These are phyloP conservation scores for Comarum palustre DNA, from an alignment of 306 rosid genomes.

Conservation along the genomic window DNA sequence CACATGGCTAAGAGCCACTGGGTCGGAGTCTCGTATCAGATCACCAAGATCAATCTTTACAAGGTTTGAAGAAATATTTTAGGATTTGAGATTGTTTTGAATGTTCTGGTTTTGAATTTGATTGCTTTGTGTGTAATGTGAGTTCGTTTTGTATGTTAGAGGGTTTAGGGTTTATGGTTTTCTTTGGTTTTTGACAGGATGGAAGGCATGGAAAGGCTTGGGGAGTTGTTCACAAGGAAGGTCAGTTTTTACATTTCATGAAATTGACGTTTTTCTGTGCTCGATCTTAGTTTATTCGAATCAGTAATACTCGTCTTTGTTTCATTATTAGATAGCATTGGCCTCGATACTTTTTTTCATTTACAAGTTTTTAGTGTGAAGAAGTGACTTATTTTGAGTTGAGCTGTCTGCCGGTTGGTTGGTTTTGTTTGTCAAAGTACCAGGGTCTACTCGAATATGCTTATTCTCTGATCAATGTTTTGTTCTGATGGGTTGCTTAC, in stretches of 20 bases:
- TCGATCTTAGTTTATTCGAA: no score
- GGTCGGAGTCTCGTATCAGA: conserved; percentile 73
- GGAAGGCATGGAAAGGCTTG: conserved; percentile 96
- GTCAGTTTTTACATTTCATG: conserved; percentile 30
- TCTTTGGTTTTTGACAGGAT: conserved; percentile 47
- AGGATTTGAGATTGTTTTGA: not conserved
- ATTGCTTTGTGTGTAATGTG: not conserved
- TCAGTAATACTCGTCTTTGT: not conserved
- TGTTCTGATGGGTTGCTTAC: not conserved
- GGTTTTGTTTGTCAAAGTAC: not conserved
- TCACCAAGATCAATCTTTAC: conserved; percentile 89
- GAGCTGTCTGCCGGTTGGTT: not conserved
- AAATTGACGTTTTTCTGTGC: not conserved
- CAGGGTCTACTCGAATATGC: not conserved
- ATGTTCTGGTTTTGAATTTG: not conserved
- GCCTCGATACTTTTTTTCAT: not conserved
- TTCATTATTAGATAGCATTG: not conserved
- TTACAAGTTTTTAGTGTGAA: not conserved
- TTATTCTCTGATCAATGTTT: not conserved
- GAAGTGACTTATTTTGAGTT: not conserved
- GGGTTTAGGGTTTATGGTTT: conserved; percentile 29
- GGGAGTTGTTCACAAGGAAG: conserved; percentile 85
- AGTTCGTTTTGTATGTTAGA: not conserved
- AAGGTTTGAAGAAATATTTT: conserved; percentile 37
- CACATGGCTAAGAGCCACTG: conserved; percentile 93